Percentiles rank a stretch among this genome's conserved stretches.
Evolutionary conservation across 2,329 filamentous ascomycete genomes (phyloP).

Genomic region (Fusarium napiforme): DNA sequence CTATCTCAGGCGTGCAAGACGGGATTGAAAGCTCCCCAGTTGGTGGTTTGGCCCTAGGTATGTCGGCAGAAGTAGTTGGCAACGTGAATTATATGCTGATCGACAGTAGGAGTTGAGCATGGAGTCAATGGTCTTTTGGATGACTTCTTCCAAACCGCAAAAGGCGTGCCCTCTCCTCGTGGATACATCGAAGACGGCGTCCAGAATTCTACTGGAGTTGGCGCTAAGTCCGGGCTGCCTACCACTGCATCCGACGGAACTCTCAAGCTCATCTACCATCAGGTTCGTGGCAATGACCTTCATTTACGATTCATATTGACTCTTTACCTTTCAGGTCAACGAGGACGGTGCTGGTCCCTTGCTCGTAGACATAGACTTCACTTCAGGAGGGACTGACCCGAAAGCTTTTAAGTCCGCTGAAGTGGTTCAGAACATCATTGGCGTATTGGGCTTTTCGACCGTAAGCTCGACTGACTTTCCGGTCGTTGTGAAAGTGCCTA

Average conservation of each 20-base stretch:
- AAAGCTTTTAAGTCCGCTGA: not conserved
- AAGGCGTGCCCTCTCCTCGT: slow-evolving; percentile 9
- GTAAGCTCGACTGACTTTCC: slow-evolving; percentile 11
- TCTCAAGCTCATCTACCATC: slow-evolving; percentile 12
- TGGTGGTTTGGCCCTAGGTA: not conserved
- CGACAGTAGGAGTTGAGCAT: not conserved
- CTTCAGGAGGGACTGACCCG: slow-evolving; percentile 3
- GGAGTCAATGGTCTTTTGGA: not conserved
- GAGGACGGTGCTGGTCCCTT: slow-evolving; percentile 8
- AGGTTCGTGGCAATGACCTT: not conserved
- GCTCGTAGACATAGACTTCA: slow-evolving; percentile 1
- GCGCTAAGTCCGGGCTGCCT: not conserved
- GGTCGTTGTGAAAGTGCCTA: not conserved
- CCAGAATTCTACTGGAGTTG: not conserved
- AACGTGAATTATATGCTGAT: not conserved
- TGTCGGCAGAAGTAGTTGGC: fast-evolving
- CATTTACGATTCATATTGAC: not conserved
- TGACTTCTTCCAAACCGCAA: slow-evolving; percentile 5
- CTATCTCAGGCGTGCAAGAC: not conserved
- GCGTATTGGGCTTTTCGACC: slow-evolving; percentile 2
- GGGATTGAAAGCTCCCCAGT: slow-evolving; percentile 3
- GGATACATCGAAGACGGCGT: slow-evolving; percentile 2
- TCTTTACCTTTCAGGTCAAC: not conserved
- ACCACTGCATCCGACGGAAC: slow-evolving; percentile 4
- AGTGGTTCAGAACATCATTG: slow-evolving; percentile 6